Conservation (phyloP, 106 monocot genomes). For the Agapanthus africanus region DNA sequence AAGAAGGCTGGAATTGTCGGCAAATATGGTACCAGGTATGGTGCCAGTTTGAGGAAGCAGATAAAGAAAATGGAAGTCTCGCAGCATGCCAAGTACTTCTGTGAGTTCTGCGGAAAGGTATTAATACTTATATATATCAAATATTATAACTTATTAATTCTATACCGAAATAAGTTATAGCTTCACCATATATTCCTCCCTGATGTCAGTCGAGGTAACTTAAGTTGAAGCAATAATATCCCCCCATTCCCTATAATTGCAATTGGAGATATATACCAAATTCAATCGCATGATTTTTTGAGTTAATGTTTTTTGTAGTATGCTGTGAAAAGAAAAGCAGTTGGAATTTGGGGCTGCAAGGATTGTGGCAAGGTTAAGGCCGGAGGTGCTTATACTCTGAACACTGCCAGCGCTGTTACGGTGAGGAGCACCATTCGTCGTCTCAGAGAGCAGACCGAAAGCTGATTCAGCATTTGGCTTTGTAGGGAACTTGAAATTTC, state of each 20-base stretch:
- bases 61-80: slow-evolving; percentile 69
- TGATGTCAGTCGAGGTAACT: too few relatives aligned
- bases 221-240: too few relatives aligned
- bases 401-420: slow-evolving; percentile 38
- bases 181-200: too few relatives aligned
- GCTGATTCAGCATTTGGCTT: not conserved
- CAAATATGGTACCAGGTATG: slow-evolving; percentile 68
- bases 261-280: too few relatives aligned
- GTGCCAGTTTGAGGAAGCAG: slow-evolving; percentile 71
- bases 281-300: too few relatives aligned
- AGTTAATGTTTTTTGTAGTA: too few relatives aligned
- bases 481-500: too few relatives aligned
- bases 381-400: slow-evolving; percentile 14
- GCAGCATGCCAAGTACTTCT: slow-evolving; percentile 67
- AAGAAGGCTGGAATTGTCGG: slow-evolving; percentile 77
- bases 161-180: too few relatives aligned
- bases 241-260: too few relatives aligned
- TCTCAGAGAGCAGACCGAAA: slow-evolving; percentile 38
- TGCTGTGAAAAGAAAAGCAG: slow-evolving; percentile 10
- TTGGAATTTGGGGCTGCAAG: slow-evolving; percentile 16
- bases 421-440: slow-evolving; percentile 35
- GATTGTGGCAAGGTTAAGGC: slow-evolving; percentile 13
- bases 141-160: too few relatives aligned
- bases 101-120: slow-evolving; percentile 66
- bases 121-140: too few relatives aligned